phyloP scores from a whole-genome alignment of 208 protist genomes.

The Lotmaria passim region DNA sequence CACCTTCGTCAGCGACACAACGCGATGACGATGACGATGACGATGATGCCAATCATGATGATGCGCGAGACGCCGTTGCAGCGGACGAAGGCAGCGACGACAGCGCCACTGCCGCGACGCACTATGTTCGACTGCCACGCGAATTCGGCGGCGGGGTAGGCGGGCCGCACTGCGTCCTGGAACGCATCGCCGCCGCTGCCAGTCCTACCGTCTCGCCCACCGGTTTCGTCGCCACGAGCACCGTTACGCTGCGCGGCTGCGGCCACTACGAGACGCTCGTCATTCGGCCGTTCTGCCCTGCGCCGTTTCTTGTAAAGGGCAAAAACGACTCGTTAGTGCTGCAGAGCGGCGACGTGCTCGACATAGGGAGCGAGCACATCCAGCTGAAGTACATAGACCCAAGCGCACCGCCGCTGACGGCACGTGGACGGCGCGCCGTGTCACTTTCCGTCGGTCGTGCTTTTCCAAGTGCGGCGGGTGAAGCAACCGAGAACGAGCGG shows the following conservation, averaged over 20 bases:
- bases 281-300: slow-evolving; percentile 2
- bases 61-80: too few relatives aligned
- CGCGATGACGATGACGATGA: not conserved
- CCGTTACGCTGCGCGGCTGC: slow-evolving; percentile 19
- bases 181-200: slow-evolving; percentile 2
- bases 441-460: not conserved
- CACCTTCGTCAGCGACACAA: not conserved
- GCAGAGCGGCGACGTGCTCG: slow-evolving; percentile 65
- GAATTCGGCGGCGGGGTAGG: slow-evolving; percentile 34
- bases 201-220: not conserved
- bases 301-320: slow-evolving; percentile 11
- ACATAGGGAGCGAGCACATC: slow-evolving; percentile 51
- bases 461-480: not conserved
- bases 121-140: slow-evolving; percentile 15
- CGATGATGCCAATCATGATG: too few relatives aligned
- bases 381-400: slow-evolving; percentile 80
- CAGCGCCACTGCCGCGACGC: not conserved
- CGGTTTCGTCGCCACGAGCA: not conserved
- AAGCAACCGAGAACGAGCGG: slow-evolving; percentile 7
- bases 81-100: not conserved
- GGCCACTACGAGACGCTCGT: slow-evolving; percentile 18
- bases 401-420: slow-evolving; percentile 34
- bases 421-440: slow-evolving; percentile 23
- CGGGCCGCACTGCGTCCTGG: slow-evolving; percentile 33
- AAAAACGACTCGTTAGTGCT: slow-evolving; percentile 24